Evolutionary conservation across 2,329 filamentous ascomycete genomes (phyloP).

Genomic region (Calcarisporium arbuscula): DNA sequence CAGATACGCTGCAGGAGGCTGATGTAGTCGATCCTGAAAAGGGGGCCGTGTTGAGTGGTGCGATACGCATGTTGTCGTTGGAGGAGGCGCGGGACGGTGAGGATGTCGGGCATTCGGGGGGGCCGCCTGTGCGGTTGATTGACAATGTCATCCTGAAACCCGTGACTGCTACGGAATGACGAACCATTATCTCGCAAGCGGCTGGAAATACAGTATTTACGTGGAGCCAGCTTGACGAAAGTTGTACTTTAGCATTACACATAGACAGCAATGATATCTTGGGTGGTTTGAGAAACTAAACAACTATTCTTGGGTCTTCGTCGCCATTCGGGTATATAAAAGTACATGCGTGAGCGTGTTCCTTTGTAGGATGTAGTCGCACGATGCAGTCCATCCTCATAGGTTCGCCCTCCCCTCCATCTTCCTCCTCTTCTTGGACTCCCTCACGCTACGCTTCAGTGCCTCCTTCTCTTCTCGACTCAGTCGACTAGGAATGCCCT

Average conservation of each 20-base stretch:
- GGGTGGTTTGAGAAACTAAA: too few species aligned
- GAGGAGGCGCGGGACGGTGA: conserved; percentile 65
- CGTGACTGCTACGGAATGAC: neutral
- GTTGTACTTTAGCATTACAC: too few species aligned
- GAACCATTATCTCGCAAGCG: neutral
- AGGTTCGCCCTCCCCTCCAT: conserved; percentile 46
- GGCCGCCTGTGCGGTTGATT: conserved; percentile 77
- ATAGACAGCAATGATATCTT: too few species aligned
- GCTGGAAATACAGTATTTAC: neutral
- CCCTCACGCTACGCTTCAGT: conserved; percentile 36
- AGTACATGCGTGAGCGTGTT: too few species aligned
- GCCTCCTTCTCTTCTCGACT: conserved; percentile 44
- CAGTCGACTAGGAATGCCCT: conserved; percentile 33
- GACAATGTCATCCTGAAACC: conserved; percentile 73
- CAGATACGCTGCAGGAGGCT: conserved; percentile 74
- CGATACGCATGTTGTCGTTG: conserved; percentile 81
- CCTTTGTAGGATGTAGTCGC: too few species aligned
- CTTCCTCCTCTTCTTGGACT: conserved; percentile 41
- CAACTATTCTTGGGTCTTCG: too few species aligned
- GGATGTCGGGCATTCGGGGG: conserved; percentile 65
- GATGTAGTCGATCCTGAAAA: conserved; percentile 59
- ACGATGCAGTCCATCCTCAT: conserved; percentile 25
- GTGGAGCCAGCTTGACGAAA: too few species aligned
- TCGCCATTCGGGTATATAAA: conserved; percentile 10
- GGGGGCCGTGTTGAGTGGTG: conserved; percentile 83